These are phyloP conservation scores for Pezicula rhizophila DNA, from an alignment of 2,329 filamentous ascomycete genomes.

Conservation along the genomic window DNA sequence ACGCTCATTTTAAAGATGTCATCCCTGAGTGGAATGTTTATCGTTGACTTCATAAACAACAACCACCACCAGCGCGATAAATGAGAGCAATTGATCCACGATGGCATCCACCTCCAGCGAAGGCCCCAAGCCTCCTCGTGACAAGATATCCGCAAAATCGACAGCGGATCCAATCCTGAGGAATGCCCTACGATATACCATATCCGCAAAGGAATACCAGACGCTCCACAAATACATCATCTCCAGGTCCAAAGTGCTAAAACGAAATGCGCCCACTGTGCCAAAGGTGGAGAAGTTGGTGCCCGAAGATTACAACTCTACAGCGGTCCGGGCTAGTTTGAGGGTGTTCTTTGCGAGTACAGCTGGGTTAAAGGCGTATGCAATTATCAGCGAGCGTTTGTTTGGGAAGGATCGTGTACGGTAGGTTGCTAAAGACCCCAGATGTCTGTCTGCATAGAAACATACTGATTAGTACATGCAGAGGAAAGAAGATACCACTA, in stretches of 20 bases:
- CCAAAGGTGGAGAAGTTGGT: slow-evolving; percentile 43
- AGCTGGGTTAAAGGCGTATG: slow-evolving; percentile 57
- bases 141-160: slow-evolving; percentile 23
- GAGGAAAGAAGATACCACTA: slow-evolving; percentile 43
- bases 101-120: slow-evolving; percentile 16
- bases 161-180: slow-evolving; percentile 66
- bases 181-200: slow-evolving; percentile 82
- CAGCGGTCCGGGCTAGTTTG: slow-evolving; percentile 64
- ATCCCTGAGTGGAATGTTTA: neutral
- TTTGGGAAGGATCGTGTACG: slow-evolving; percentile 33
- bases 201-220: slow-evolving; percentile 79
- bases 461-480: slow-evolving; percentile 9
- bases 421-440: slow-evolving; percentile 8
- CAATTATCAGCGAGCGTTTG: slow-evolving; percentile 43
- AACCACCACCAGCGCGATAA: neutral
- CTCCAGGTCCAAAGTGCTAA: slow-evolving; percentile 59
- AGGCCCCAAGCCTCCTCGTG: slow-evolving; percentile 10
- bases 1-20: neutral
- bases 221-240: slow-evolving; percentile 77
- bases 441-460: neutral
- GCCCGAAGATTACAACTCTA: slow-evolving; percentile 56
- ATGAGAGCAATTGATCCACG: slow-evolving; percentile 16
- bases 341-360: slow-evolving; percentile 63
- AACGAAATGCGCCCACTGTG: slow-evolving; percentile 48
- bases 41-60: neutral